A percentile compares a stretch with the other conserved stretches of the same genome.
phyloP scores from a whole-genome alignment of 2,329 filamentous ascomycete genomes.

The Truncatella angustata region DNA sequence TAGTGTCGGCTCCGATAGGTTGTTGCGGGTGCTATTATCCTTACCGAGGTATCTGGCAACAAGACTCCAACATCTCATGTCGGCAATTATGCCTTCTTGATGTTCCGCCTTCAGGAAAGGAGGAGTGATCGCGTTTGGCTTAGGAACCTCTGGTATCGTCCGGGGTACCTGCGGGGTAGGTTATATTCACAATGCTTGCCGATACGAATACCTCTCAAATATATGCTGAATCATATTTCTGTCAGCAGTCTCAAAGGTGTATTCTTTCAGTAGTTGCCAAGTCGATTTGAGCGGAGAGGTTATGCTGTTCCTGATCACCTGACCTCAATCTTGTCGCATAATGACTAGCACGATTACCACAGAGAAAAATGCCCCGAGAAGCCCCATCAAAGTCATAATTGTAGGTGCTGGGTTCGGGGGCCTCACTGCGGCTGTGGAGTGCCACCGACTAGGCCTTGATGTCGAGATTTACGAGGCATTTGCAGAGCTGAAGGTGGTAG shows the following conservation, averaged over 20 bases:
- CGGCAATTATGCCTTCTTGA: no score
- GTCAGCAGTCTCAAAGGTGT: no score
- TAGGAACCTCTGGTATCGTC: not conserved
- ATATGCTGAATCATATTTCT: no score
- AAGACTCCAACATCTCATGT: not conserved
- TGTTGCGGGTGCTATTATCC: not conserved
- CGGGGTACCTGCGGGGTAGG: conserved; percentile 4
- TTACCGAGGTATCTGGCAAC: not conserved
- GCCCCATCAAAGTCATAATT: not conserved
- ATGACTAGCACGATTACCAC: not conserved
- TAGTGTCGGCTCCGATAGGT: no score
- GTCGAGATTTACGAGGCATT: conserved; percentile 60
- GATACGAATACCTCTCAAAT: no score
- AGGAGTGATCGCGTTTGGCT: not conserved
- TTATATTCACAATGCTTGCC: no score
- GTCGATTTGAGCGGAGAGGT: no score
- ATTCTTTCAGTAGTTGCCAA: no score
- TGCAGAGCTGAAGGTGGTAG: conserved; percentile 54
- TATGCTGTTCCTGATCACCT: no score
- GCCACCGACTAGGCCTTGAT: conserved; percentile 57
- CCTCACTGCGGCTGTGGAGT: conserved; percentile 61
- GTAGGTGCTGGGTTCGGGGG: conserved; percentile 51
- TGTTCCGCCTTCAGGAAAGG: not conserved
- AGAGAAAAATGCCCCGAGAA: not conserved
- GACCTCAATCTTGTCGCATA: not conserved